Evolutionary conservation across 1,284 basidiomycete genomes (phyloP).

Genomic region (Trichosporon sp.): DNA sequence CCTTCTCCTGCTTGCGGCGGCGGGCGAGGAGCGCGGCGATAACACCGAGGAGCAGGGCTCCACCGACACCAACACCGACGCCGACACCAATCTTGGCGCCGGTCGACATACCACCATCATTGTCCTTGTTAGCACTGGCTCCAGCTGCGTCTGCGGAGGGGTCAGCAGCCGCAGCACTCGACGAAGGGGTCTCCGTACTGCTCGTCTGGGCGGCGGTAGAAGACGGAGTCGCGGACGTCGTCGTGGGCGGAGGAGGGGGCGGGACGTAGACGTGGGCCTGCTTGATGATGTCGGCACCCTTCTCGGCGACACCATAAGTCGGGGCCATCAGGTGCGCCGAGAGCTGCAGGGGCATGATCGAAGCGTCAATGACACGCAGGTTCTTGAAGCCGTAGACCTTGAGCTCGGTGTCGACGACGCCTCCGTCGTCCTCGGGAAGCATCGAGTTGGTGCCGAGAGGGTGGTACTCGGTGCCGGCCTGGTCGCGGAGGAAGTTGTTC

Average conservation of each 20-base stretch:
- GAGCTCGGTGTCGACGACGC: constrained; percentile 62
- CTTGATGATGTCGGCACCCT: constrained; percentile 61
- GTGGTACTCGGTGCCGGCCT: constrained; percentile 53
- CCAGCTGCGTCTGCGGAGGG: constrained; percentile 18
- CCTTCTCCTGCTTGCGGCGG: constrained; percentile 1
- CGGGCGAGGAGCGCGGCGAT: not conserved
- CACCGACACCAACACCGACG: constrained; percentile 37
- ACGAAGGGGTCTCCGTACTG: constrained; percentile 4
- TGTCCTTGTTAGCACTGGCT: constrained; percentile 17
- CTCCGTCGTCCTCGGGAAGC: constrained; percentile 60
- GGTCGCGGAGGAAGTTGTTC: constrained; percentile 35
- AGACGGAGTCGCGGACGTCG: not conserved
- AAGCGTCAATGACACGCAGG: constrained; percentile 52
- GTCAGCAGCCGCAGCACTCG: not conserved
- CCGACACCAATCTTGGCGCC: constrained; percentile 42
- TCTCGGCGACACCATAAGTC: constrained; percentile 67
- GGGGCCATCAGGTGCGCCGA: constrained; percentile 51
- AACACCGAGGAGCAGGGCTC: constrained; percentile 25
- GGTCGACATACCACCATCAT: constrained; percentile 11
- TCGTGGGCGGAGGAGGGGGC: not conserved
- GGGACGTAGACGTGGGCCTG: constrained; percentile 6
- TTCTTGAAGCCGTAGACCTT: constrained; percentile 61
- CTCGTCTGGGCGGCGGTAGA: constrained; percentile 8
- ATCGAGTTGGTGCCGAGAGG: constrained; percentile 63
- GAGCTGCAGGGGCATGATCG: constrained; percentile 51